Conservation (phyloP, 441 rosid genomes). For the Heliophila coronopifolia region DNA sequence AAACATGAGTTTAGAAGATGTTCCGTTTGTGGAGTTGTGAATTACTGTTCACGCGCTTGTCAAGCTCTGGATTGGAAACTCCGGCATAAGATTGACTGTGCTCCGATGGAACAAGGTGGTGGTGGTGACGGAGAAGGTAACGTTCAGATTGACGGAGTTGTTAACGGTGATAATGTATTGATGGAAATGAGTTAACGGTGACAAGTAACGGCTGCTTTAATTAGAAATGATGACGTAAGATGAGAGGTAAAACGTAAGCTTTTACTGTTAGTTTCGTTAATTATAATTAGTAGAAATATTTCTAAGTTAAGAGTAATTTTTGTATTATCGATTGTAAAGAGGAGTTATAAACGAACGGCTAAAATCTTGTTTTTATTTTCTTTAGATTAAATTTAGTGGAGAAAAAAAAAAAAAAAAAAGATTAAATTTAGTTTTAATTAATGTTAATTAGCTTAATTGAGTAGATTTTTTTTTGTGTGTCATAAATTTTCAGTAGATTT, state of each 20-base stretch:
- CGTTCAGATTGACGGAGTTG: conserved; percentile 30
- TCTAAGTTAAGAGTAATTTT: too few relatives aligned
- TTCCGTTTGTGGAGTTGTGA: conserved; percentile 83
- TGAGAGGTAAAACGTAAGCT: conserved; percentile 23
- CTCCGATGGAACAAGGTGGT: conserved; percentile 53
- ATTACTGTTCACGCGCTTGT: conserved; percentile 92
- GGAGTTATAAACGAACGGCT: too few relatives aligned
- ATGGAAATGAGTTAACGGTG: conserved; percentile 21
- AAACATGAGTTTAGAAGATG: conserved; percentile 85
- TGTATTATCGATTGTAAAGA: too few relatives aligned
- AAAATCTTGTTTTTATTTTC: too few relatives aligned
- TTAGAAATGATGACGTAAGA: not conserved
- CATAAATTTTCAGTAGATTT: too few relatives aligned
- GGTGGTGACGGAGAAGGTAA: conserved; percentile 37
- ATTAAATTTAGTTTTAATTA: too few relatives aligned
- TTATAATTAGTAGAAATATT: not conserved
- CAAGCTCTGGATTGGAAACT: conserved; percentile 94
- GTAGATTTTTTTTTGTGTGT: too few relatives aligned
- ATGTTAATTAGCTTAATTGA: too few relatives aligned
- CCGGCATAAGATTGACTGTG: conserved; percentile 71
- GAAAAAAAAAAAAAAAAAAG: too few relatives aligned
- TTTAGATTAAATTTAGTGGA: too few relatives aligned
- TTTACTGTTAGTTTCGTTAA: not conserved
- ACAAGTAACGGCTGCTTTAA: conserved; percentile 28
- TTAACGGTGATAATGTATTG: conserved; percentile 31